A percentile compares a stretch with the other conserved stretches of the same genome.
phyloP scores from a whole-genome alignment of 441 rosid species.

The Lepidium campestre region DNA sequence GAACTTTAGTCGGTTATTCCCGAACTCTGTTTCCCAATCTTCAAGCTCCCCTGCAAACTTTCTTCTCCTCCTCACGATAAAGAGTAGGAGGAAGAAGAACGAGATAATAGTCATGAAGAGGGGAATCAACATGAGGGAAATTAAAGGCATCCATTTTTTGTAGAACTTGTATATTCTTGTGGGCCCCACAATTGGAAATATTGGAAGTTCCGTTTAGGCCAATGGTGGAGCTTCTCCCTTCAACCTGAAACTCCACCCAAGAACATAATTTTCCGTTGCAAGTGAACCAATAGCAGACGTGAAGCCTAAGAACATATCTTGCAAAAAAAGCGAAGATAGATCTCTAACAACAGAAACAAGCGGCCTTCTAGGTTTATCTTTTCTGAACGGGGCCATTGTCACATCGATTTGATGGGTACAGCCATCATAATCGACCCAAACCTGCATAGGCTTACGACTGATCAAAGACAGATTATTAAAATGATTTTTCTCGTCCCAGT shows the following conservation, averaged over 20 bases:
- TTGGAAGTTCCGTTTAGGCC: conserved; percentile 47
- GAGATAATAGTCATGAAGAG: no score
- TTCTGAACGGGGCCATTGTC: conserved; percentile 37
- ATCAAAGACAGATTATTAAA: conserved; percentile 39
- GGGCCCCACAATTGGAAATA: conserved; percentile 14
- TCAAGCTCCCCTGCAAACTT: no score
- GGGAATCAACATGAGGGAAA: background rate
- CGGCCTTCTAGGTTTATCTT: conserved; percentile 43
- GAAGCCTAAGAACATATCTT: conserved; percentile 63
- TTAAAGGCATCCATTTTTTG: background rate
- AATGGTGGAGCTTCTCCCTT: conserved; percentile 42
- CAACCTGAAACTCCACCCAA: conserved; percentile 69
- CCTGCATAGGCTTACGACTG: conserved; percentile 35
- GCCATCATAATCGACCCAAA: conserved; percentile 67
- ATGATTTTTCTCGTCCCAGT: conserved; percentile 24
- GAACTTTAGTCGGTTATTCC: no score
- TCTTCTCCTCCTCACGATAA: no score
- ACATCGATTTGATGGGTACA: conserved; percentile 31
- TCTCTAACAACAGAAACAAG: conserved; percentile 45
- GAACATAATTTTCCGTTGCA: conserved; percentile 51
- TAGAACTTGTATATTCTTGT: background rate
- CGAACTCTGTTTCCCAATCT: no score
- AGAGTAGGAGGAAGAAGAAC: no score
- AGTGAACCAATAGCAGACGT: conserved; percentile 59
- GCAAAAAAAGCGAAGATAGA: conserved; percentile 45